Conservation (phyloP, 345 rosid species). For the Acer campestre region DNA sequence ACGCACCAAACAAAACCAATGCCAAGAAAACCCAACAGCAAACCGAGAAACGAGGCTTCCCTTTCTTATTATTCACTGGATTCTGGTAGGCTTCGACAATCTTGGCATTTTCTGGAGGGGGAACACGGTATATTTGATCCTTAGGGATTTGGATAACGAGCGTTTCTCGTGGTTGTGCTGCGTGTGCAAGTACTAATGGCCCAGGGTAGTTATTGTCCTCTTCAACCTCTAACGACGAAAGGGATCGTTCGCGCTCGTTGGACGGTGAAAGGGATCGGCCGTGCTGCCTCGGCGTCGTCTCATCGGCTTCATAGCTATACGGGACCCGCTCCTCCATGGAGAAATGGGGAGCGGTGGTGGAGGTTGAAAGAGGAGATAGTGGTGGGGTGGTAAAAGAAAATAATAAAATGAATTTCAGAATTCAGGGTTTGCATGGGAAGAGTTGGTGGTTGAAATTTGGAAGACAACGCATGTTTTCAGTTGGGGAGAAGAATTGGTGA, state of each 20-base stretch:
- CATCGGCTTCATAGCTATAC: constrained; percentile 11
- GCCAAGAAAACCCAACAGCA: constrained; percentile 27
- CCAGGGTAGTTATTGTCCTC: not conserved
- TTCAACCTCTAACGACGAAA: not conserved
- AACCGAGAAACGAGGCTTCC: constrained; percentile 14
- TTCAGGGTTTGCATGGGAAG: constrained; percentile 48
- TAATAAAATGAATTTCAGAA: constrained; percentile 12
- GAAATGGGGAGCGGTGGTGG: constrained; percentile 43
- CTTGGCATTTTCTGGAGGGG: constrained; percentile 58
- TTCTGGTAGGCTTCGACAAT: constrained; percentile 41
- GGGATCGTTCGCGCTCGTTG: not conserved
- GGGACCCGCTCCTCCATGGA: constrained; percentile 67
- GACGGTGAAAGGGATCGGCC: not conserved
- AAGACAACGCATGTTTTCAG: constrained; percentile 18
- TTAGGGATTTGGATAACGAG: constrained; percentile 66
- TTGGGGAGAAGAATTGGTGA: not conserved
- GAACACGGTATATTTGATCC: constrained; percentile 67
- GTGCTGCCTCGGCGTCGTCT: constrained; percentile 8
- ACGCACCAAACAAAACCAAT: constrained; percentile 23
- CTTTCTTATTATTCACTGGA: constrained; percentile 19
- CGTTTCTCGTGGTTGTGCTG: constrained; percentile 7
- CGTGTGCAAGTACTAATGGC: not conserved
- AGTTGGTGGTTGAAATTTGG: constrained; percentile 26
- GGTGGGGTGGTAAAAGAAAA: constrained; percentile 27
- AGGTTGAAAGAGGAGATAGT: constrained; percentile 20